Base-by-base conservation (phyloP, 78 protist genomes). In the Planoprotostelium fungivorum region DNA sequence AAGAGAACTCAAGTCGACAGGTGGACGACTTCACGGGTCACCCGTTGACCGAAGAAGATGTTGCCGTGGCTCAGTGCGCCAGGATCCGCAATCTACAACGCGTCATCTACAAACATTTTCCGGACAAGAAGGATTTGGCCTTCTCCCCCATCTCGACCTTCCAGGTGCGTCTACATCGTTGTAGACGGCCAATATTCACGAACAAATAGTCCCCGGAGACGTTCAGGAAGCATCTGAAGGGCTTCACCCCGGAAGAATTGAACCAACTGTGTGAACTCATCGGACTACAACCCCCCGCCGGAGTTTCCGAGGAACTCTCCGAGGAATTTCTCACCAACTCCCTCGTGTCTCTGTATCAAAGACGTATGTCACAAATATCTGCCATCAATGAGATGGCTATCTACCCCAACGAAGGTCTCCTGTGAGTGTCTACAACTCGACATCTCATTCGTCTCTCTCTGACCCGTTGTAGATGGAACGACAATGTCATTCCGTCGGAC, bases 1-100 rank as follows among this genome's bases (percentile, higher is more conserved):
- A 87, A 29, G 85, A 88, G 25, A 85, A 91, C 36, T 38, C 31
- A 84, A 38, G 89, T 87, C 95, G 96, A 35, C 94, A 91, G 28
- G 94, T 98, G 88, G 91, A 97, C 94, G 95, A 96, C 84, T 90
- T 84, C 85, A 95, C 96, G 23, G 99, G 98, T 35, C 88, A 28
- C 29, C 94, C 97, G 31, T 89, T 97, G 84, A 63, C 95, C 35
- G 92, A 37, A 23, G 95, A 90, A 51, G 96, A 93, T 63, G 85
- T 93, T 83, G 37, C 37, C 38, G 88, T 34, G 36, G 10, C 0
- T 34, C 98, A 95, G 88, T 96, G 91, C 91, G 90, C 28, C 5
- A 16, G 88, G 34, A 86, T 98, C 29, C 90, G 85, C 63, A 5
- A 29, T 10, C 86, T 96, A 37, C 98, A 97, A 90, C 86, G 93